phyloP scores from a whole-genome alignment of 179 eudicot species.

The Silene noctiflora region DNA sequence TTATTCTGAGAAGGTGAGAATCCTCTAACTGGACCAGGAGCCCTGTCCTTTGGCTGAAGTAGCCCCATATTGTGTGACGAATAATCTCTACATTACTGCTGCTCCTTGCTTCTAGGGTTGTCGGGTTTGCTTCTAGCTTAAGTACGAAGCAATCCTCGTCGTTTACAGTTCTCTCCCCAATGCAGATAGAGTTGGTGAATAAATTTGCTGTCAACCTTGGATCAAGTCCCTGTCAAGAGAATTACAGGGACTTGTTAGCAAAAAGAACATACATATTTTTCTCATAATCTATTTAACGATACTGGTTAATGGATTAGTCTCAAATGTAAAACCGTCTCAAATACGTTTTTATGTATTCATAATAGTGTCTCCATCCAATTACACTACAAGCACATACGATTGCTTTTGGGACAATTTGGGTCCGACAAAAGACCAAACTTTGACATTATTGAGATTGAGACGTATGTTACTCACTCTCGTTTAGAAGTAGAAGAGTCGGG shows the following conservation, averaged over 20 bases:
- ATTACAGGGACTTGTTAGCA: constrained; percentile 11
- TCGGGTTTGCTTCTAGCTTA: constrained; percentile 68
- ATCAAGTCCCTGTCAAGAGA: constrained; percentile 68
- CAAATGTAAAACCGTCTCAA: no score
- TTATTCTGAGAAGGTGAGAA: constrained; percentile 68
- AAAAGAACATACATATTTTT: background rate
- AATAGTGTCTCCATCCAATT: no score
- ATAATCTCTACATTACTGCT: constrained; percentile 77
- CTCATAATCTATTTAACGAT: no score
- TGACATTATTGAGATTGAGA: background rate
- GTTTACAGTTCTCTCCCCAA: constrained; percentile 66
- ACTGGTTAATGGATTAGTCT: no score
- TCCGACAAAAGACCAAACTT: background rate
- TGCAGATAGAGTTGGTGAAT: constrained; percentile 69
- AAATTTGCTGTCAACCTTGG: constrained; percentile 74
- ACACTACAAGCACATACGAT: no score
- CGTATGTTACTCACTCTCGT: no score
- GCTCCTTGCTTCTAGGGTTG: constrained; percentile 67
- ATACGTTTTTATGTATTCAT: no score
- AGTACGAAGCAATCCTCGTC: constrained; percentile 78
- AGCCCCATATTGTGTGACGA: constrained; percentile 84
- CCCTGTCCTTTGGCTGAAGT: constrained; percentile 89
- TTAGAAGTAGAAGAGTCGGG: no score
- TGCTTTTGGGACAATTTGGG: background rate
- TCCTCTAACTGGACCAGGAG: constrained; percentile 74